These are phyloP conservation scores for Butyriboletus appendiculatus DNA, from an alignment of 1,284 basidiomycete species.

Conservation along the genomic window DNA sequence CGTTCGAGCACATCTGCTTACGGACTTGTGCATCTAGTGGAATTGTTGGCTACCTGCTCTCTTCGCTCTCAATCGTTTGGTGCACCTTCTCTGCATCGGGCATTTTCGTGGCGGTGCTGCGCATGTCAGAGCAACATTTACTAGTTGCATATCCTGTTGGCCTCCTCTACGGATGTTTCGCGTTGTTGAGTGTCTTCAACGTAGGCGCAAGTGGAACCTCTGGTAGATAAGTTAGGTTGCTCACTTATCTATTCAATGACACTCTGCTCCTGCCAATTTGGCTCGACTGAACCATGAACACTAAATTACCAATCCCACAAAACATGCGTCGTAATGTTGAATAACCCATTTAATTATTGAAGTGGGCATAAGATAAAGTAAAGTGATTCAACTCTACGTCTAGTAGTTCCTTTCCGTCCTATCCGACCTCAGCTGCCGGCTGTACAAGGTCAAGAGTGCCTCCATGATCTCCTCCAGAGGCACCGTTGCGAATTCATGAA, in stretches of 20 bases:
- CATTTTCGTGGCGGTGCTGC: conserved; percentile 91
- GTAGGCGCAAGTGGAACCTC: conserved; percentile 40
- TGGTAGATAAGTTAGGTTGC: conserved; percentile 26
- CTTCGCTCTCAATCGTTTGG: conserved; percentile 84
- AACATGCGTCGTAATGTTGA: background rate
- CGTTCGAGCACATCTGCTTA: conserved; percentile 4
- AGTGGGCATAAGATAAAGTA: background rate
- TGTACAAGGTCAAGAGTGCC: conserved; percentile 76
- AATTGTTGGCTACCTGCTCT: conserved; percentile 80
- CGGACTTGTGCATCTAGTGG: conserved; percentile 49
- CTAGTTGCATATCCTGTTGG: conserved; percentile 95
- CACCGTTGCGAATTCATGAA: conserved; percentile 83
- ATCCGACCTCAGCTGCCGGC: conserved; percentile 59
- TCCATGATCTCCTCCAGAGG: conserved; percentile 88
- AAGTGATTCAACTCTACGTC: background rate
- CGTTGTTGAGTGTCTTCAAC: conserved; percentile 83
- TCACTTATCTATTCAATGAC: conserved; percentile 13
- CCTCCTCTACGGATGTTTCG: conserved; percentile 90
- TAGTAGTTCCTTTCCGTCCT: conserved; percentile 12
- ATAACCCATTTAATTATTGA: background rate
- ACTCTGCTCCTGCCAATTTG: background rate
- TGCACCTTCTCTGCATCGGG: conserved; percentile 94
- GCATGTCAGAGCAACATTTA: conserved; percentile 91
- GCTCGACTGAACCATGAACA: background rate
- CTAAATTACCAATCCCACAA: background rate